These are phyloP conservation scores for Prunella vulgaris DNA, from an alignment of 257 asterid species.

Conservation along the genomic window DNA sequence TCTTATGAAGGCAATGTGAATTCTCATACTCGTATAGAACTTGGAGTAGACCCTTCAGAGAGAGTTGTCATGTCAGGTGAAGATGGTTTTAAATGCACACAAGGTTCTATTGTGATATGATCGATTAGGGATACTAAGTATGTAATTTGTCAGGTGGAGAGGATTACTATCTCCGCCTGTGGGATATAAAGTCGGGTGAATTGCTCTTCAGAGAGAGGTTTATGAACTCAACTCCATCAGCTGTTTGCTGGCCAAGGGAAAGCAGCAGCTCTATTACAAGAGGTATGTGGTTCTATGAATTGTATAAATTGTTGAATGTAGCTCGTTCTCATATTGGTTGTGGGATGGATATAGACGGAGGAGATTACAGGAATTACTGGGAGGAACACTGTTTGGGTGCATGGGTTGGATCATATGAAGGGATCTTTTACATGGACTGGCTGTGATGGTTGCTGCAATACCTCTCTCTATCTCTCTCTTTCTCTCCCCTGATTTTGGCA, in stretches of 20 bases:
- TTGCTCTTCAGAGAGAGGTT: constrained; percentile 59
- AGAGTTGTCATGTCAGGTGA: constrained; percentile 72
- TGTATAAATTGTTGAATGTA: not conserved
- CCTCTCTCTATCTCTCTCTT: not conserved
- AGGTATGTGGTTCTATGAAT: constrained; percentile 23
- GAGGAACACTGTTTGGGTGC: constrained; percentile 42
- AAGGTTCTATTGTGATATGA: constrained; percentile 12
- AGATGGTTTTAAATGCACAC: constrained; percentile 9
- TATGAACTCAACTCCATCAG: constrained; percentile 60
- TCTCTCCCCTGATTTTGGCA: not conserved
- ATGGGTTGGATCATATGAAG: constrained; percentile 64
- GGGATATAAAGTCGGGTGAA: constrained; percentile 84
- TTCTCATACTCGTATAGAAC: constrained; percentile 69
- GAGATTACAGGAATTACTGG: constrained; percentile 32
- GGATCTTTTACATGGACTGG: constrained; percentile 63
- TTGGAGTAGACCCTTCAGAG: constrained; percentile 89
- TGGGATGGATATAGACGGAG: constrained; percentile 19
- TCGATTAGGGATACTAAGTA: constrained; percentile 8
- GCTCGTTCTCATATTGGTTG: constrained; percentile 3
- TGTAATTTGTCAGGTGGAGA: constrained; percentile 64
- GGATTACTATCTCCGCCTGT: constrained; percentile 72
- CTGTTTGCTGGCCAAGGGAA: constrained; percentile 73
- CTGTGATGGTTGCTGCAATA: constrained; percentile 13
- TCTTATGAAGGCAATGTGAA: constrained; percentile 75
- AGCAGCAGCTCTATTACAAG: constrained; percentile 28